phyloP scores from a whole-genome alignment of 106 monocot genomes.

The Platanthera zijinensis region DNA sequence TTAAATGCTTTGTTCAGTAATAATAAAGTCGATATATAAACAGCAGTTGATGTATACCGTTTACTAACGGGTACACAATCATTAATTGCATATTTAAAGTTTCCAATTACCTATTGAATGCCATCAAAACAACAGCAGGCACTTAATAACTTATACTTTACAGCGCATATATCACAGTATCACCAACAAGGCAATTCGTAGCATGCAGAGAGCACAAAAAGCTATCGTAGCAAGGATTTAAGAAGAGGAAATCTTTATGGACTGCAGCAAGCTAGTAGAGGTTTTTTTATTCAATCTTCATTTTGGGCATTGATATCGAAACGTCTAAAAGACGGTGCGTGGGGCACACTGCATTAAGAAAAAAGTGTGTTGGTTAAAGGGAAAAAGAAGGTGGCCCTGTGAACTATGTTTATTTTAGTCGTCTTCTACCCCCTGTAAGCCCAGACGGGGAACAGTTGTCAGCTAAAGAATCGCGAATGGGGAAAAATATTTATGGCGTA shows the following conservation, averaged over 20 bases:
- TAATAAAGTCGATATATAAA: too few relatives aligned
- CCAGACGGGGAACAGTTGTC: not conserved
- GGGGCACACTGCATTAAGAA: not conserved
- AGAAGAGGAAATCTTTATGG: not conserved
- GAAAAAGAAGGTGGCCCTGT: not conserved
- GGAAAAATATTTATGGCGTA: not conserved
- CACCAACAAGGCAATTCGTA: not conserved
- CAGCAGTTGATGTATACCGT: too few relatives aligned
- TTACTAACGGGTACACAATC: too few relatives aligned
- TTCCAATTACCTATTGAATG: not conserved
- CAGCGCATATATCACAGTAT: too few relatives aligned
- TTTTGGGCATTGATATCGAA: not conserved
- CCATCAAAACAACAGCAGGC: too few relatives aligned
- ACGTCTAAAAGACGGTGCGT: not conserved
- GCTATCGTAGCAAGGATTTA: not conserved
- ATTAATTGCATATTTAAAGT: too few relatives aligned
- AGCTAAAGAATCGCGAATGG: not conserved
- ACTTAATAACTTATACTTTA: too few relatives aligned
- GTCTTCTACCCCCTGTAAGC: not conserved
- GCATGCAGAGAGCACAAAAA: not conserved
- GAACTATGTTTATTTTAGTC: not conserved
- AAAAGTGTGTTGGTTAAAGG: not conserved
- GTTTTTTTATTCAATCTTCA: not conserved
- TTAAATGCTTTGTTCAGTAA: too few relatives aligned
- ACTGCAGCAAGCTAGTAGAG: not conserved